phyloP scores from a whole-genome alignment of 306 rosid genomes.

The Boehmeria nivea region DNA sequence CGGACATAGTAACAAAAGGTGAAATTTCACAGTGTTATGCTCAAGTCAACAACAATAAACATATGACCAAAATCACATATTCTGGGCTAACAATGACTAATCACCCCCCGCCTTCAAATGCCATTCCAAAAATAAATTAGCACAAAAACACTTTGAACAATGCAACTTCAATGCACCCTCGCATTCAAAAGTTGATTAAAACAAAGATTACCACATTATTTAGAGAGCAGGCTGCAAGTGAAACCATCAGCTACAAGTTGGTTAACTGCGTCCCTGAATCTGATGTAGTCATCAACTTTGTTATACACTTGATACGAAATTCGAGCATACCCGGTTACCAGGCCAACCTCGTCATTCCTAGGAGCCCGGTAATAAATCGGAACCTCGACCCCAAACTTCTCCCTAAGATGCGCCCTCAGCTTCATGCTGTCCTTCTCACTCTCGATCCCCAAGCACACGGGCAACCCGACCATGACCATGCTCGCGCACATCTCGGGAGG shows the following conservation, averaged over 20 bases:
- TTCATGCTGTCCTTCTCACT: constrained; percentile 60
- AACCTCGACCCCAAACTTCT: constrained; percentile 67
- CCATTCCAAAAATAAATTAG: background rate
- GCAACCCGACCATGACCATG: constrained; percentile 92
- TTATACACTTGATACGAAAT: constrained; percentile 93
- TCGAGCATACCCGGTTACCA: constrained; percentile 73
- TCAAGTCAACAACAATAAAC: too few relatives aligned
- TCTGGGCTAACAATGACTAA: background rate
- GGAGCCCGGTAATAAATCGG: constrained; percentile 71
- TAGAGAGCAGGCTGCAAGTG: constrained; percentile 53
- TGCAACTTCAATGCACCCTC: background rate
- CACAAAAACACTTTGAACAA: background rate
- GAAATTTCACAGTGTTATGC: too few relatives aligned
- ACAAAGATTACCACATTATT: constrained; percentile 46
- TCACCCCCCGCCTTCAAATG: background rate
- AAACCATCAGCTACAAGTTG: constrained; percentile 60
- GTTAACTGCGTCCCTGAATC: constrained; percentile 65
- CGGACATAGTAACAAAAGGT: too few relatives aligned
- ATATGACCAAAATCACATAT: too few relatives aligned
- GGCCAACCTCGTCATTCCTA: constrained; percentile 47
- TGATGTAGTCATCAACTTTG: constrained; percentile 67
- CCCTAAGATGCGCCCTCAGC: constrained; percentile 69
- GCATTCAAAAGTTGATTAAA: constrained; percentile 3
- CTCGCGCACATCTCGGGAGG: constrained; percentile 82
- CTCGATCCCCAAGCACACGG: constrained; percentile 55